These are phyloP conservation scores for Nicotiana obtusifolia DNA, from an alignment of 257 asterid genomes.

Conservation along the genomic window DNA sequence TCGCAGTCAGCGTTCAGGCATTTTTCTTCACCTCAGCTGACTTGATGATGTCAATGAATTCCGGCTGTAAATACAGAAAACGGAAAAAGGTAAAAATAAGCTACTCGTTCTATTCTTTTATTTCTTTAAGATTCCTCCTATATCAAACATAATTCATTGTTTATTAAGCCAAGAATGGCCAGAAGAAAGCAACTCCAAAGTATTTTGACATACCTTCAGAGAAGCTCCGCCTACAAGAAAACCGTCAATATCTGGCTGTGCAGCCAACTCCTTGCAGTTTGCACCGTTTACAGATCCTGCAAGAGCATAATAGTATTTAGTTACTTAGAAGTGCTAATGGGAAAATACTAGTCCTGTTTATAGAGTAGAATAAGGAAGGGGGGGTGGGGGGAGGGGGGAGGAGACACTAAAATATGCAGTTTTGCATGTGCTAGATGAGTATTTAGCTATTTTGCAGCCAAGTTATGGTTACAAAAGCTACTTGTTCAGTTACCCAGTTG, in stretches of 20 bases:
- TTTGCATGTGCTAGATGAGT: neutral
- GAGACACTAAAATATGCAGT: neutral
- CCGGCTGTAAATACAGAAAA: constrained; percentile 45
- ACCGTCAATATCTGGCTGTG: constrained; percentile 68
- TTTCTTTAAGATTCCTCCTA: neutral
- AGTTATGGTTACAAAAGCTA: neutral
- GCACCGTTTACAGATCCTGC: constrained; percentile 82
- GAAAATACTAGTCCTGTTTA: neutral
- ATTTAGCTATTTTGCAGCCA: neutral
- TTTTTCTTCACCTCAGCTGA: constrained; percentile 73
- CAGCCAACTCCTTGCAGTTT: constrained; percentile 79
- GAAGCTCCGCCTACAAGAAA: constrained; percentile 93
- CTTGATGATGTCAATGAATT: constrained; percentile 85
- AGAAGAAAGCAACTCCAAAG: neutral
- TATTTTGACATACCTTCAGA: constrained; percentile 45
- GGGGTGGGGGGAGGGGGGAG: neutral
- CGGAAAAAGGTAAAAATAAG: neutral
- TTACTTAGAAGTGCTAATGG: neutral
- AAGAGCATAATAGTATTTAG: neutral
- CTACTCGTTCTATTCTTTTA: neutral
- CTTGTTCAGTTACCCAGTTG: neutral
- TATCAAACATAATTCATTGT: neutral
- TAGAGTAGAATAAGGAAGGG: neutral
- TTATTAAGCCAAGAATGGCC: neutral
- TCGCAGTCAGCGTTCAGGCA: constrained; percentile 27